Conservation (phyloP, 495 filamentous ascomycete genomes). For the Penicillium verhagenii region DNA sequence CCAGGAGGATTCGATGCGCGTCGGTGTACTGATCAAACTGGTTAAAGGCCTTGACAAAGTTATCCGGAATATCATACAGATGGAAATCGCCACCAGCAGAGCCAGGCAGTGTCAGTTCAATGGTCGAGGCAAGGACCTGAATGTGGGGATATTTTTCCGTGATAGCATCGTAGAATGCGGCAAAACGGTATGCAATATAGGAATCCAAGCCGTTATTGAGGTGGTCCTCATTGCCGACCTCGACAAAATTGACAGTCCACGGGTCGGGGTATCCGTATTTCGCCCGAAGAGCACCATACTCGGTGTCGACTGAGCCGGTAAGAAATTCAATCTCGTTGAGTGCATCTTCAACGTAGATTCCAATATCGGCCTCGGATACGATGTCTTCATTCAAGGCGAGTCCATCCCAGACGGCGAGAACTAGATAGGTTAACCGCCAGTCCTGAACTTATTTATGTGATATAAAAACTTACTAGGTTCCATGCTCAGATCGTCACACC, state of each 20-base stretch:
- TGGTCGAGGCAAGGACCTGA: slow-evolving; percentile 44
- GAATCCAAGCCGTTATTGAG: slow-evolving; percentile 34
- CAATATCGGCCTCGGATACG: slow-evolving; percentile 30
- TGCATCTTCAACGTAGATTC: slow-evolving; percentile 52
- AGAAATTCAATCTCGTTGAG: slow-evolving; percentile 63
- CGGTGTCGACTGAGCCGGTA: slow-evolving; percentile 34
- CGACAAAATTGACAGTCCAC: slow-evolving; percentile 48
- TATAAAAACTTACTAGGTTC: slow-evolving; percentile 42
- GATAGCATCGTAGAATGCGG: slow-evolving; percentile 47
- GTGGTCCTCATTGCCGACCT: slow-evolving; percentile 59
- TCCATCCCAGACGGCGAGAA: slow-evolving; percentile 60
- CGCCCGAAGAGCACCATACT: slow-evolving; percentile 45
- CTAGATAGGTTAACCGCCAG: slow-evolving; percentile 9
- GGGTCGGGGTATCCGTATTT: slow-evolving; percentile 46
- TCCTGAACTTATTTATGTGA: neutral
- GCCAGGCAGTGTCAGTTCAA: slow-evolving; percentile 37
- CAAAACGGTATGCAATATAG: slow-evolving; percentile 46
- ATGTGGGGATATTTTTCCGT: slow-evolving; percentile 50
- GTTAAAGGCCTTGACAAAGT: slow-evolving; percentile 54
- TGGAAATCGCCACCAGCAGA: slow-evolving; percentile 48
- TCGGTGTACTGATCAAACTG: slow-evolving; percentile 46
- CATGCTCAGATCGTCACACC: slow-evolving; percentile 60
- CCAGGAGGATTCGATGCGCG: slow-evolving; percentile 44
- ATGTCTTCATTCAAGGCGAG: slow-evolving; percentile 56
- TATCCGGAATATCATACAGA: slow-evolving; percentile 49